Base-by-base conservation (phyloP, 768 basidiomycete species). In the Boletus pseudopeckii region DNA sequence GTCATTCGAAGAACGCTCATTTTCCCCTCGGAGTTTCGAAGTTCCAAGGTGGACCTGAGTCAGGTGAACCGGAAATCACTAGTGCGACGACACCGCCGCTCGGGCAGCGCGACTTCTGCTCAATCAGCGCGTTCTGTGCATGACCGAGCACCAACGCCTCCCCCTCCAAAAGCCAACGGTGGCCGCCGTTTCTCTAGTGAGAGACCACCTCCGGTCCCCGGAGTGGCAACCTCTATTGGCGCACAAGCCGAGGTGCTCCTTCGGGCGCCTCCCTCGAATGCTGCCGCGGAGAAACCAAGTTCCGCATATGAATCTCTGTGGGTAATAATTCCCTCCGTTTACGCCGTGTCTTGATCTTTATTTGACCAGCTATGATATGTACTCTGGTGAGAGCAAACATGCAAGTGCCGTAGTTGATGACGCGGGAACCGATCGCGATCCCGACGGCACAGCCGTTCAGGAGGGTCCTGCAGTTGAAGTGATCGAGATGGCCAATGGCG, bases 111-210 rank as follows among this genome's bases (percentile, higher is more conserved):
- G 11, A 68, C 67, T 18, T 81, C 79, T 24, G 84, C 81, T 13
- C 72, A 77, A 17, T 92, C 90, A 0, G 81, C 72, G 59, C 84
- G 85, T 52, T 91, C 90, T 40, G 76, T 91, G 28, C 85, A 88
- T 59, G 91, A 92, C 59, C 86, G 90, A 48, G 86, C 75, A 13
- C 90, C 90, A 11, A 92, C 91, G 8, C 90, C 90, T n/a, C 91
- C 90, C 17, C 91, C 91, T 32, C 83, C 87, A 14, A 81, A 81
- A 58, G 73, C 80, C 5, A 74, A 77, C 44, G 67, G 67, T 37
- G 59, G 69, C 32, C 79, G 79, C 56, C 81, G 86, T 36, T 89
- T 90, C 72, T 87, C 88, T 20, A 75, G 72, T 53, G 84, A 86
- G 60, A 73, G 73, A 36, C 79, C 84, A 3, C 88, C 88, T 40